Conservation (phyloP, 495 filamentous ascomycete genomes). For the Elasticomyces elasticus region DNA sequence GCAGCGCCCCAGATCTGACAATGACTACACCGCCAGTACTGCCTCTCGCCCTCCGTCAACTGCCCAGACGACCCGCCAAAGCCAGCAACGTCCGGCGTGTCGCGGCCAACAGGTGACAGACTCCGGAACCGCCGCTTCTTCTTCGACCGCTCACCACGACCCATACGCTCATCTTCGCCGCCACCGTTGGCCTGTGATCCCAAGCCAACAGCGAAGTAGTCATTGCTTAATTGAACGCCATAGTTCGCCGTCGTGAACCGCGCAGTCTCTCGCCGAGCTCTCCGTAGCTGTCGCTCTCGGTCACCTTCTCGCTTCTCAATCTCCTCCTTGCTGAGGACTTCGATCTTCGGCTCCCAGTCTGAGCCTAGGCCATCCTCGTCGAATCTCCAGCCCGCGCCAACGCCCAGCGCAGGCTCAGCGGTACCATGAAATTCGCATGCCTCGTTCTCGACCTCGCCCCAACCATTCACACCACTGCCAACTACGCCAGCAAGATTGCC, state of each 20-base stretch:
- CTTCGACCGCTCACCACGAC: slow-evolving; percentile 78
- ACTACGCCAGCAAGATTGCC: slow-evolving; percentile 54
- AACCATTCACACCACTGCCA: slow-evolving; percentile 37
- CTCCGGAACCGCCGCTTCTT: slow-evolving; percentile 90
- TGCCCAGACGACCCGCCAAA: slow-evolving; percentile 25
- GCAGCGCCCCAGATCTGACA: slow-evolving; percentile 80
- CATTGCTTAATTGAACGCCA: slow-evolving; percentile 50
- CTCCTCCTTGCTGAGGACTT: slow-evolving; percentile 83
- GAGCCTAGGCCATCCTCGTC: slow-evolving; percentile 81
- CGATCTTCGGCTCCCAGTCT: slow-evolving; percentile 92
- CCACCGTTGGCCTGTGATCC: slow-evolving; percentile 23
- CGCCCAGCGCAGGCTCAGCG: slow-evolving; percentile 26
- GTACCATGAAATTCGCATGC: slow-evolving; percentile 47
- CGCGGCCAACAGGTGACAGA: slow-evolving; percentile 32
- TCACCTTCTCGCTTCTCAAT: slow-evolving; percentile 97
- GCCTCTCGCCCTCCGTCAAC: slow-evolving; percentile 49
- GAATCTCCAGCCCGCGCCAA: slow-evolving; percentile 86
- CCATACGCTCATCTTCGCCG: slow-evolving; percentile 55
- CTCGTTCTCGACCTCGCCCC: slow-evolving; percentile 80
- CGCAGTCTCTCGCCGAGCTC: slow-evolving; percentile 82
- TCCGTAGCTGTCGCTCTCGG: slow-evolving; percentile 77
- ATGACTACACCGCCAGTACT: slow-evolving; percentile 82
- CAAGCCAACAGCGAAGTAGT: slow-evolving; percentile 29
- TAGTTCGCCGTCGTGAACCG: slow-evolving; percentile 70
- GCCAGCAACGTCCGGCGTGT: slow-evolving; percentile 36